A percentile compares a stretch with the other conserved stretches of the same genome.
Conservation (phyloP, 2,329 filamentous ascomycete genomes). For the Moelleriella libera region DNA sequence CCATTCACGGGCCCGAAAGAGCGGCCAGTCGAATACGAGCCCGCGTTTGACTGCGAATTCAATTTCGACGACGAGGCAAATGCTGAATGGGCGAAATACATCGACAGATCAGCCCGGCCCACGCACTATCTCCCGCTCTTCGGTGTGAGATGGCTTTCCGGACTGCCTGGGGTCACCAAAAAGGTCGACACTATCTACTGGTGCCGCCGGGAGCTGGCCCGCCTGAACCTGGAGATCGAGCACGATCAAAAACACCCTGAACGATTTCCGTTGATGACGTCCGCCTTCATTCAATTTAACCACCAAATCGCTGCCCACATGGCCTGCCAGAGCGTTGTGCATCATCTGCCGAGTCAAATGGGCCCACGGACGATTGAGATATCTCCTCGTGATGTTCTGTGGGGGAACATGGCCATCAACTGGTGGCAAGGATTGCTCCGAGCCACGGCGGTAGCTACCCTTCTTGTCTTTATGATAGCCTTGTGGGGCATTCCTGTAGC, state of each 20-base stretch:
- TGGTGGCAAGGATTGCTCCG: constrained; percentile 88
- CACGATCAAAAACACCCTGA: constrained; percentile 76
- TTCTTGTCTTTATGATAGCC: constrained; percentile 64
- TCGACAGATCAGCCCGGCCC: constrained; percentile 69
- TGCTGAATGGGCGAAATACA: constrained; percentile 69
- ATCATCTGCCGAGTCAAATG: constrained; percentile 91
- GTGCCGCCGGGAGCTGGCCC: constrained; percentile 73
- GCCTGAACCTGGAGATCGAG: constrained; percentile 84
- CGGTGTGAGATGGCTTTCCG: constrained; percentile 56
- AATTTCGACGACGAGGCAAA: constrained; percentile 43
- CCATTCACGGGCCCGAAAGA: constrained; percentile 34
- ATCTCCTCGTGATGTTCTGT: constrained; percentile 80
- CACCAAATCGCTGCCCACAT: constrained; percentile 95
- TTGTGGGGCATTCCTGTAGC: constrained; percentile 86
- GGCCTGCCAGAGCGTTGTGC: constrained; percentile 84
- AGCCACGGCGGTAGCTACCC: constrained; percentile 45
- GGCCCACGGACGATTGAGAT: constrained; percentile 85
- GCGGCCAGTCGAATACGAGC: constrained; percentile 39
- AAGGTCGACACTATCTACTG: constrained; percentile 95
- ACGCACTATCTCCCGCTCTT: constrained; percentile 62
- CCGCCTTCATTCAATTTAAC: constrained; percentile 97
- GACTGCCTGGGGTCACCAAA: constrained; percentile 64
- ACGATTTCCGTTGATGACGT: constrained; percentile 82
- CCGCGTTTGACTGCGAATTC: constrained; percentile 47
- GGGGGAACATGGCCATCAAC: constrained; percentile 91